phyloP scores from a whole-genome alignment of 2,329 filamentous ascomycete species.

The Nemania sp. region DNA sequence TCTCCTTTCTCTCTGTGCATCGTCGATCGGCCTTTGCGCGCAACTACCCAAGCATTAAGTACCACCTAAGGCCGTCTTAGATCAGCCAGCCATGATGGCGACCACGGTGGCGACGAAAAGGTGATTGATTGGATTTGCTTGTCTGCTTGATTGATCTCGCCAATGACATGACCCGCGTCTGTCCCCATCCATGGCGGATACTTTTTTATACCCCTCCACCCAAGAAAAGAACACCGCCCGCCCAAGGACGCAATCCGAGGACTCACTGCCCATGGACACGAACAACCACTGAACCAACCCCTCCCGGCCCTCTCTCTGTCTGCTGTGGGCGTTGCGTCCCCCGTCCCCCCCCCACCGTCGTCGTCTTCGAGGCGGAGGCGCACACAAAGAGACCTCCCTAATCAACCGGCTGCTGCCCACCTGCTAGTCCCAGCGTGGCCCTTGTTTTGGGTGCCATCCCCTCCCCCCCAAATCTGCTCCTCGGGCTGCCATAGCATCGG shows the following conservation, averaged over 20 bases:
- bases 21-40: no score
- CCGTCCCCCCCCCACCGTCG: slow-evolving; percentile 27
- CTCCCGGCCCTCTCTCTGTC: not conserved
- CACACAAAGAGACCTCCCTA: slow-evolving; percentile 28
- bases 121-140: slow-evolving; percentile 19
- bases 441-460: slow-evolving; percentile 24
- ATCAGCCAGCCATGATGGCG: slow-evolving; percentile 20
- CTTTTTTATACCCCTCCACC: slow-evolving; percentile 25
- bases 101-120: slow-evolving; percentile 26
- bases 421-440: slow-evolving; percentile 16
- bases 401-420: slow-evolving; percentile 28
- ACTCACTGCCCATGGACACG: no score
- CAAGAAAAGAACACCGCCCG: no score
- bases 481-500: slow-evolving; percentile 34
- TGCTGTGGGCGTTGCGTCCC: slow-evolving; percentile 12
- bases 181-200: not conserved
- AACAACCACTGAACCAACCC: not conserved
- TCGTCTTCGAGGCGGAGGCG: slow-evolving; percentile 7
- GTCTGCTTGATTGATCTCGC: slow-evolving; percentile 1
- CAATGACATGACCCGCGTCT: slow-evolving; percentile 3
- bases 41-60: no score
- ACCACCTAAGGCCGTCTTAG: not conserved
- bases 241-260: no score
- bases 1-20: slow-evolving; percentile 15
- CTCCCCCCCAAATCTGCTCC: slow-evolving; percentile 27